A percentile compares a stretch with the other conserved stretches of the same genome.
Conservation (phyloP, 2,329 filamentous ascomycete genomes). For the Exophiala phaeomuriformis region DNA sequence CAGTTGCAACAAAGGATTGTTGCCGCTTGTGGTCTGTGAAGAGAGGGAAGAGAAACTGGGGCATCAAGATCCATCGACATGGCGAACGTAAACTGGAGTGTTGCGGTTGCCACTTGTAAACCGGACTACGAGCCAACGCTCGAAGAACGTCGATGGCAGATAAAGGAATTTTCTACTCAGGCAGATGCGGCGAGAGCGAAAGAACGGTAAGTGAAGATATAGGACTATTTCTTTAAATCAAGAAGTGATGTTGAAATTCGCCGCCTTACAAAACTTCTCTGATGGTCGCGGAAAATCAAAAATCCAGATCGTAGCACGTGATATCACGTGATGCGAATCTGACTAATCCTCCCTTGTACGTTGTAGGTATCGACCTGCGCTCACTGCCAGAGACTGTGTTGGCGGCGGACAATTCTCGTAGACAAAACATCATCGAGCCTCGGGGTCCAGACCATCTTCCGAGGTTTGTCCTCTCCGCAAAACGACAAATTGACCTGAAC, state of each 20-base stretch:
- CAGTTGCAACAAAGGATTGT: conserved; percentile 98
- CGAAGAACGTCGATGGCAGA: not conserved
- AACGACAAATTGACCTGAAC: not conserved
- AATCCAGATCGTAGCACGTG: conserved; percentile 3
- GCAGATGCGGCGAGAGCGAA: not conserved
- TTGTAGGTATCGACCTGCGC: too few species aligned
- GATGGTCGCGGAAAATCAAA: not conserved
- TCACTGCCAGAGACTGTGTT: too few species aligned
- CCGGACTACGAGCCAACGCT: too few species aligned
- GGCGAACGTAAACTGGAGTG: not conserved
- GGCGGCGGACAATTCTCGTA: not conserved
- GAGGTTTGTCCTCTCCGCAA: conserved; percentile 1
- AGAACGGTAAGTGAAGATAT: conserved; percentile 2
- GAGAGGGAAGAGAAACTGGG: conserved; percentile 39
- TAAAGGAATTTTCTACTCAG: not conserved
- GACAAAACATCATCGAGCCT: not conserved
- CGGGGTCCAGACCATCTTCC: not conserved
- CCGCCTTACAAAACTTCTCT: conserved; percentile 1
- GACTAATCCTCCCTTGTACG: too few species aligned
- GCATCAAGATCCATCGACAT: conserved; percentile 56
- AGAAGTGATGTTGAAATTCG: conserved; percentile 18
- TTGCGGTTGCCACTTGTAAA: not conserved
- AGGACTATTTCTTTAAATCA: not conserved
- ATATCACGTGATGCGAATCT: not conserved
- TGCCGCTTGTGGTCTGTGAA: conserved; percentile 28